Percentiles rank a stretch among this genome's conserved stretches.
phyloP scores from a whole-genome alignment of 176 grass and related monocot genomes.

The Bromus sterilis region DNA sequence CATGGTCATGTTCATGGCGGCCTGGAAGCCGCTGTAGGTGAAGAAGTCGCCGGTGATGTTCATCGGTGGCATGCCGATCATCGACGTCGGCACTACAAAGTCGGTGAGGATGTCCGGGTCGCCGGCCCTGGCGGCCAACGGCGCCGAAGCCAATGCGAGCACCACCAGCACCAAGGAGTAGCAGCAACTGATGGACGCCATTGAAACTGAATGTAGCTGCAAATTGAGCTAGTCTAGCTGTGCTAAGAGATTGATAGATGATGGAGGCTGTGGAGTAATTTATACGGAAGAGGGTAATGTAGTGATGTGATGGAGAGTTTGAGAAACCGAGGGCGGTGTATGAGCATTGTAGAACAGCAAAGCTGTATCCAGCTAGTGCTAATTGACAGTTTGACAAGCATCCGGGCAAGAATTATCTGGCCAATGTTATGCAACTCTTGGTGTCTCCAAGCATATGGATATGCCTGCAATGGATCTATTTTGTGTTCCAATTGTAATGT shows the following conservation, averaged over 20 bases:
- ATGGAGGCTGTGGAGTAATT: neutral
- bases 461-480: neutral
- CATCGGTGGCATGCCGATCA: neutral
- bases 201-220: neutral
- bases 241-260: neutral
- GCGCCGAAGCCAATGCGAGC: neutral
- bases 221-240: neutral
- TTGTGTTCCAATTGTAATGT: no score
- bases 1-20: neutral
- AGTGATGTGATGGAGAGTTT: neutral
- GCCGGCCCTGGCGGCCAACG: neutral
- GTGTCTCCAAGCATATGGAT: neutral
- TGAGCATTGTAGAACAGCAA: neutral
- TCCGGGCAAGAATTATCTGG: neutral
- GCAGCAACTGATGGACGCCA: neutral
- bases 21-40: neutral
- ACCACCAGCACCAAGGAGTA: neutral
- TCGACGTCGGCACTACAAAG: neutral
- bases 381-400: neutral
- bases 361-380: neutral
- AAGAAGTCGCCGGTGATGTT: constrained; percentile 17
- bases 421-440: neutral
- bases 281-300: neutral
- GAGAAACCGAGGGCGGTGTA: no score
- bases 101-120: constrained; percentile 25